phyloP scores from a whole-genome alignment of 495 filamentous ascomycete genomes.

The Chaetomium cochliodes region DNA sequence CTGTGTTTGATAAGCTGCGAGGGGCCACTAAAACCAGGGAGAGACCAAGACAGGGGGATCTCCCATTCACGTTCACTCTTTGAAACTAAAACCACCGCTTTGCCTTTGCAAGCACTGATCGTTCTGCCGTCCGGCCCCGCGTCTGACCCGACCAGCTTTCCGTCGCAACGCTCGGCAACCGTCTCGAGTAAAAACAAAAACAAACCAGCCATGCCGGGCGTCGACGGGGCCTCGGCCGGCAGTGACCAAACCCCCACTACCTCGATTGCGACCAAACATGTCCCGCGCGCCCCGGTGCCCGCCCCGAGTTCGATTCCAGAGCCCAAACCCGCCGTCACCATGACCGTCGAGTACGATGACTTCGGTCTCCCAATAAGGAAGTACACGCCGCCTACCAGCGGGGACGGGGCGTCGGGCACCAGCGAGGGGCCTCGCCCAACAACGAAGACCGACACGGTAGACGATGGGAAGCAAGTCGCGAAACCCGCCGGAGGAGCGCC shows the following conservation, averaged over 20 bases:
- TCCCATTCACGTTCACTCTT: neutral
- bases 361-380: conserved; percentile 56
- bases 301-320: conserved; percentile 4
- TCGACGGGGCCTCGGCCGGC: conserved; percentile 30
- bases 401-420: neutral
- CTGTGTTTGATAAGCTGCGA: neutral
- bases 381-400: conserved; percentile 20
- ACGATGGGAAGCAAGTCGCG: neutral
- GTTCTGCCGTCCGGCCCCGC: neutral
- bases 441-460: neutral
- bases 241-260: conserved; percentile 19
- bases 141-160: neutral
- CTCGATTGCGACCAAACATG: conserved; percentile 16
- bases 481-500: neutral
- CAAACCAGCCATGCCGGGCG: conserved; percentile 29
- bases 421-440: conserved; percentile 2
- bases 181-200: conserved; percentile 9
- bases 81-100: conserved; percentile 2
- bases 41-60: neutral
- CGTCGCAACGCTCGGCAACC: neutral
- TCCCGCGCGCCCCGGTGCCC: conserved; percentile 9
- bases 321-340: conserved; percentile 20
- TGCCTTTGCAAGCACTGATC: neutral
- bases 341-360: conserved; percentile 52
- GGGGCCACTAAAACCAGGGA: conserved; percentile 14